Conservation (phyloP, 1,139 yeast genomes). For the Protomyces inundatus region DNA sequence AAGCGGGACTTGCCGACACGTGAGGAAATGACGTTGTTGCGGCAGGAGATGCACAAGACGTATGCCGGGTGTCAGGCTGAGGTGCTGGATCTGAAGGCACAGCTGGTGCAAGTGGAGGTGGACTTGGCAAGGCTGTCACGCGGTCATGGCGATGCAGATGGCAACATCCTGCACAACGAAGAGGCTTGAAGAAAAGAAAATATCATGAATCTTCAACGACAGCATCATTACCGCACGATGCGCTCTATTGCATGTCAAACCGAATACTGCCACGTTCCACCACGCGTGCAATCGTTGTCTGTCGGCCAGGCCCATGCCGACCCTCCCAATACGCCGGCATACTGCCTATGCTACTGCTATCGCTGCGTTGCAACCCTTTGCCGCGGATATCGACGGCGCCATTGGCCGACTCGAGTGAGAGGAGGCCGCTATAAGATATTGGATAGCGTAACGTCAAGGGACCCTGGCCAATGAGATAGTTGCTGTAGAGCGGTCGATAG, state of each 20-base stretch:
- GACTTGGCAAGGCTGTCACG: constrained; percentile 16
- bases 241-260: background rate
- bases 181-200: too few species aligned
- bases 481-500: constrained; percentile 11
- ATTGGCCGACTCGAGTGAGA: background rate
- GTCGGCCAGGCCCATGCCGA: background rate
- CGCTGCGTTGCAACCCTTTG: background rate
- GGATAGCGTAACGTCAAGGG: constrained; percentile 3
- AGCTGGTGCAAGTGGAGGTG: constrained; percentile 19
- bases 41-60: constrained; percentile 27
- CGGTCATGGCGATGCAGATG: background rate
- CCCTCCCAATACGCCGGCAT: background rate
- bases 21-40: constrained; percentile 17
- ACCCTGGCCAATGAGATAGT: constrained; percentile 3
- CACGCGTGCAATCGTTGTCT: background rate
- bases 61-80: constrained; percentile 23
- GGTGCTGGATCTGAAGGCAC: constrained; percentile 19
- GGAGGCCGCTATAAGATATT: background rate
- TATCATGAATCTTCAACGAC: background rate
- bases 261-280: background rate
- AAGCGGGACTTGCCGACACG: constrained; percentile 17
- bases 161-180: too few species aligned
- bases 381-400: constrained; percentile 3
- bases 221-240: background rate
- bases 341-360: background rate